A percentile compares a stretch with the other conserved stretches of the same genome.
phyloP scores from a whole-genome alignment of 225 moss, liverwort and hornwort genomes.

The Polytrichum formosum region DNA sequence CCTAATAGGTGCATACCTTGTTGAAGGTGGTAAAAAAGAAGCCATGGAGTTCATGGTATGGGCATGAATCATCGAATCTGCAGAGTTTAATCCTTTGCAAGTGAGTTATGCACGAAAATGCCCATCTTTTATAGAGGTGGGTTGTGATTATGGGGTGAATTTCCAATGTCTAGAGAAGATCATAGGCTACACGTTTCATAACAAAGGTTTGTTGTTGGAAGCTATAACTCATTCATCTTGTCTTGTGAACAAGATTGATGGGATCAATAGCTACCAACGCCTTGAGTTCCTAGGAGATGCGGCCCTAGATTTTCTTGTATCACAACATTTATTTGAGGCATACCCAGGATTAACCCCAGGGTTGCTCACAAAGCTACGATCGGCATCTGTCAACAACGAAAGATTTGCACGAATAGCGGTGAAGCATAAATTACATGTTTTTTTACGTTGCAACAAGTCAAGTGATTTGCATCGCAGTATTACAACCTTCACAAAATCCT shows the following conservation, averaged over 20 bases:
- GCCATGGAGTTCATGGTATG: constrained; percentile 83
- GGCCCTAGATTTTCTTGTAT: constrained; percentile 79
- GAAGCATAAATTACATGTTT: too few species aligned
- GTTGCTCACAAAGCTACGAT: too few species aligned
- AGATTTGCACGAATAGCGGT: too few species aligned
- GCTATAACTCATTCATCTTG: constrained; percentile 58
- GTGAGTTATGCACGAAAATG: constrained; percentile 41
- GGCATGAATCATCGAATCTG: constrained; percentile 65
- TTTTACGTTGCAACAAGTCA: too few species aligned
- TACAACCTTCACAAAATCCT: too few species aligned
- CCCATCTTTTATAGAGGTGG: constrained; percentile 41
- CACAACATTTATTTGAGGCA: constrained; percentile 71
- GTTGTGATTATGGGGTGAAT: constrained; percentile 55
- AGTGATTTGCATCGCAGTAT: too few species aligned
- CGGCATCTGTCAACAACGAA: too few species aligned
- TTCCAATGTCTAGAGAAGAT: constrained; percentile 55
- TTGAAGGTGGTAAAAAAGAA: constrained; percentile 43
- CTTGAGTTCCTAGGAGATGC: constrained; percentile 97
- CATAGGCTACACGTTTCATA: constrained; percentile 71
- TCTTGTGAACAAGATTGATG: constrained; percentile 38
- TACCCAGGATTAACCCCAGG: constrained; percentile 25
- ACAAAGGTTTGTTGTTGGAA: constrained; percentile 51
- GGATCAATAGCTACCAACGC: constrained; percentile 83
- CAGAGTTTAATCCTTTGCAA: constrained; percentile 35
- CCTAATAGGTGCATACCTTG: constrained; percentile 76